Evolutionary conservation across 169 alveolate species (phyloP).

Genomic region (Perkinsus marinus): DNA sequence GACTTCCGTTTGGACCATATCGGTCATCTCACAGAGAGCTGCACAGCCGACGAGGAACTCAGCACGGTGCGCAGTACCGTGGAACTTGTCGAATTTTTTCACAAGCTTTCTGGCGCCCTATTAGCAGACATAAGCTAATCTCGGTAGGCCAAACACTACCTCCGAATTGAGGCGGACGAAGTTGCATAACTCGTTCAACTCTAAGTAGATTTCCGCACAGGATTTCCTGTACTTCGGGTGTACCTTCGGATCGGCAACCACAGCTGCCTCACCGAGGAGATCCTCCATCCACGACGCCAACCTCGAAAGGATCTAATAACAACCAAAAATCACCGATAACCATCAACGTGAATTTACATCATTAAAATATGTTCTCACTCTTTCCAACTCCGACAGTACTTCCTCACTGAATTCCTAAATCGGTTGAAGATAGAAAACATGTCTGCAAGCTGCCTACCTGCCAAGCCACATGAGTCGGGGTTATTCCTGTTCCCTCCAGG

Average conservation of each 20-base stretch:
- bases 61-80: background rate
- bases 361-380: background rate
- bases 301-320: background rate
- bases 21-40: background rate
- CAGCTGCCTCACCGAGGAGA: background rate
- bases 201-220: background rate
- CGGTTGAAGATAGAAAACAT: background rate
- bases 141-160: background rate
- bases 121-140: background rate
- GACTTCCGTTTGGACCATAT: background rate
- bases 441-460: background rate
- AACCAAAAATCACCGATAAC: background rate
- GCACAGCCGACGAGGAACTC: background rate
- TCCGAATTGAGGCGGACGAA: background rate
- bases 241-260: background rate
- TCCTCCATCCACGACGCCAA: background rate
- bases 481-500: background rate
- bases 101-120: background rate
- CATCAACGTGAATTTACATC: background rate
- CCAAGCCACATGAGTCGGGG: background rate
- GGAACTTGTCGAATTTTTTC: background rate
- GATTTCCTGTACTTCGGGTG: background rate
- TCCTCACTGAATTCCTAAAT: background rate
- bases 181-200: background rate
- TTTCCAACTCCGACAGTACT: background rate